Conservation (phyloP, 1,139 yeast species). For the Taphrina pruni region DNA sequence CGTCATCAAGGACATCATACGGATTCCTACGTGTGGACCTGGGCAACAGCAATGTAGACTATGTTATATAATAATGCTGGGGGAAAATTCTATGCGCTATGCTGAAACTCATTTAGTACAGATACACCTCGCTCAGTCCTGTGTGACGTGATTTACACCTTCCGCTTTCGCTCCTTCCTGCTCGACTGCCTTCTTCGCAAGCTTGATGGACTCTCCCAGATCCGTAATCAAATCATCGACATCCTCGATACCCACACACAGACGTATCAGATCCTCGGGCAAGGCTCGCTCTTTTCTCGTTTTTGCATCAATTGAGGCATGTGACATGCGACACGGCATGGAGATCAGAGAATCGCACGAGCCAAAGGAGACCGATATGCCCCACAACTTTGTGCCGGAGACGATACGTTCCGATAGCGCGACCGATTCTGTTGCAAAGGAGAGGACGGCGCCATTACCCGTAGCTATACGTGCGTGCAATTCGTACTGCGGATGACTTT, state of each 20-base stretch:
- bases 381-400: conserved; percentile 75
- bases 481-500: conserved; percentile 72
- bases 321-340: conserved; percentile 88
- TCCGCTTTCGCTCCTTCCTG: conserved; percentile 29
- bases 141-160: conserved; percentile 38
- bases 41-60: no score
- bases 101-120: neutral
- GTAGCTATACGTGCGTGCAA: conserved; percentile 76
- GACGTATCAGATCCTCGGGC: conserved; percentile 78
- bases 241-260: conserved; percentile 89
- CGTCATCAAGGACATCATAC: neutral
- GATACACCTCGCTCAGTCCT: conserved; percentile 15
- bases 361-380: conserved; percentile 92
- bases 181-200: conserved; percentile 27
- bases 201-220: conserved; percentile 50
- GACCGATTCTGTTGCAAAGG: conserved; percentile 83
- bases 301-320: conserved; percentile 84
- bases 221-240: conserved; percentile 75
- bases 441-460: conserved; percentile 88
- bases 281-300: conserved; percentile 84
- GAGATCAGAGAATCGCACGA: conserved; percentile 83
- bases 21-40: no score
- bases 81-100: neutral
- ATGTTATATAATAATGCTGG: neutral
- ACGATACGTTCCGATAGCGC: conserved; percentile 73